Conservation (phyloP, 306 rosid genomes). For the Cajanus cajan region DNA sequence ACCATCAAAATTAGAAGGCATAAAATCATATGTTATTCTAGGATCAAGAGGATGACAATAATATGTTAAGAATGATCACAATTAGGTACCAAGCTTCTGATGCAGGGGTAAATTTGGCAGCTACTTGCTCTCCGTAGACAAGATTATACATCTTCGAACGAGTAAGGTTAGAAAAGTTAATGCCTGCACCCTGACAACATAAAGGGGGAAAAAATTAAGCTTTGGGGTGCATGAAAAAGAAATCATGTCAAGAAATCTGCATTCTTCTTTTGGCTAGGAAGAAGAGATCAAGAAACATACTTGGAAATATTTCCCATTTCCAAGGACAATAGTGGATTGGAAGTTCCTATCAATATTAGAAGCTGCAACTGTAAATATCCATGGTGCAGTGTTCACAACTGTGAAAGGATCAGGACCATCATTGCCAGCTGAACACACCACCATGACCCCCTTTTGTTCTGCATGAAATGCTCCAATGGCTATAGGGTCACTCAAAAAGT, state of each 20-base stretch:
- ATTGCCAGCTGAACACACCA: constrained; percentile 88
- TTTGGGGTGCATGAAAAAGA: background rate
- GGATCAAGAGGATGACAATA: background rate
- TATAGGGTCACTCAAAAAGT: constrained; percentile 70
- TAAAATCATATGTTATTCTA: background rate
- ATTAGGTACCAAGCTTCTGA: constrained; percentile 81
- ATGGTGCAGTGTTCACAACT: constrained; percentile 83
- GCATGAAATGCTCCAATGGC: constrained; percentile 98
- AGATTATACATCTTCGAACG: constrained; percentile 59
- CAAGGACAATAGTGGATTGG: constrained; percentile 65
- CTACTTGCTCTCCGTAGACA: constrained; percentile 65
- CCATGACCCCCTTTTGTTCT: constrained; percentile 75
- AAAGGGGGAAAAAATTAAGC: background rate
- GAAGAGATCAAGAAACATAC: constrained; percentile 40
- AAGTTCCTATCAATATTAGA: constrained; percentile 87
- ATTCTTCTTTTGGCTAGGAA: background rate
- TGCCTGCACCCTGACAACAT: constrained; percentile 64
- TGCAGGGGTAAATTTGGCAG: constrained; percentile 62
- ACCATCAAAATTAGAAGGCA: background rate
- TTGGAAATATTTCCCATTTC: constrained; percentile 58
- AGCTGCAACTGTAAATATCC: constrained; percentile 93
- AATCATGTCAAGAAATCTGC: background rate
- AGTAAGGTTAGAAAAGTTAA: constrained; percentile 71
- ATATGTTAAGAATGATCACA: background rate
- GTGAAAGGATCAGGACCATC: constrained; percentile 85